Conservation (phyloP, 495 filamentous ascomycete genomes). For the Cudoniella acicularis region DNA sequence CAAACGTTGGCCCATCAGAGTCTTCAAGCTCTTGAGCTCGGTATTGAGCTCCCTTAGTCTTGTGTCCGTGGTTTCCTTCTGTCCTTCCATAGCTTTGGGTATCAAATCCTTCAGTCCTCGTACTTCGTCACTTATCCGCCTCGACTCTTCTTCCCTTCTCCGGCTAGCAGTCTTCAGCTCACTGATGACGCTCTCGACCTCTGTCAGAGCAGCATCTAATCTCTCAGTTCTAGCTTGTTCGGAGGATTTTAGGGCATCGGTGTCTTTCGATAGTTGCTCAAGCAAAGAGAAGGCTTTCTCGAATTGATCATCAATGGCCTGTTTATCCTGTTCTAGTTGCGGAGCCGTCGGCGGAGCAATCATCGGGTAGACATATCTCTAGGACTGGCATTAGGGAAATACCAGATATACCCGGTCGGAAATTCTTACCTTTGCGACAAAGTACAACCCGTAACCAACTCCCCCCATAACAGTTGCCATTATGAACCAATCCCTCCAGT, state of each 20-base stretch:
- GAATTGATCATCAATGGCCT: slow-evolving; percentile 86
- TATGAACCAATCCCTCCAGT: slow-evolving; percentile 99
- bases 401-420: not conserved
- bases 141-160: slow-evolving; percentile 78
- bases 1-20: slow-evolving; percentile 77
- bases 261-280: slow-evolving; percentile 88
- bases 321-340: slow-evolving; percentile 89
- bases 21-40: slow-evolving; percentile 91
- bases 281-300: slow-evolving; percentile 85
- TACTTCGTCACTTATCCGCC: slow-evolving; percentile 83
- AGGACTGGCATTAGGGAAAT: slow-evolving; percentile 22
- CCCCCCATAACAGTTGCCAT: slow-evolving; percentile 90
- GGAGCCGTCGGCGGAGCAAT: slow-evolving; percentile 92
- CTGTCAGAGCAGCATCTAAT: slow-evolving; percentile 75
- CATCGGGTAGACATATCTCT: slow-evolving; percentile 87
- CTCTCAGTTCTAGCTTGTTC: slow-evolving; percentile 82
- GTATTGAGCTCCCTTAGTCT: slow-evolving; percentile 78
- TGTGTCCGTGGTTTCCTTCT: slow-evolving; percentile 78
- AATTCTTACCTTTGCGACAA: slow-evolving; percentile 67
- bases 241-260: slow-evolving; percentile 75
- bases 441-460: slow-evolving; percentile 82
- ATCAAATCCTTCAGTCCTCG: slow-evolving; percentile 76
- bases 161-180: slow-evolving; percentile 76
- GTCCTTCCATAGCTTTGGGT: slow-evolving; percentile 80
- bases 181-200: slow-evolving; percentile 76